Base-by-base conservation (phyloP, 2,329 filamentous ascomycete species). In the Periconia digitata region DNA sequence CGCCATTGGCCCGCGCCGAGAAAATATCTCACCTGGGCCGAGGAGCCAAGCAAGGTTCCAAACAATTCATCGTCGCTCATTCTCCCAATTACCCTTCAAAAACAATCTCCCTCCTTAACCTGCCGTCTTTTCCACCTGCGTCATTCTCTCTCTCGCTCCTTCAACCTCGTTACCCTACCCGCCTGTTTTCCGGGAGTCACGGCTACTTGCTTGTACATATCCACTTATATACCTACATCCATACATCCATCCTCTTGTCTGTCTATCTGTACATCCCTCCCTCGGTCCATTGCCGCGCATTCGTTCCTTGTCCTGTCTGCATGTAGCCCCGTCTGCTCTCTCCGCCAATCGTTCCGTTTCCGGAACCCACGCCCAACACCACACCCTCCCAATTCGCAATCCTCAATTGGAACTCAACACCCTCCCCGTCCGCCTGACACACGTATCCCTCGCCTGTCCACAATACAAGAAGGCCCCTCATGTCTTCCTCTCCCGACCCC, bases 261-360 rank as follows among this genome's bases (percentile, higher is more conserved):
- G 27, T 36, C 34, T 36, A 13, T 36, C 34, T n/a, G 7, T n/a
- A 7, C n/a, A n/a, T n/a, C n/a, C n/a, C n/a, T n/a, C n/a, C n/a
- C 6, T 36, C 18, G 18, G 7, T 17, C 7, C 18, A 7, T 8
- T n/a, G 7, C 34, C 7, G 7, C 34, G 46, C 42, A 43, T 51
- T 58, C 52, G 43, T 44, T 47, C 43, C 17, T 44, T 37, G n/a
- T 41, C 12, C n/a, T 27, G n/a, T 32, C 27, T 42, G 37, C 39
- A 51, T 44, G 49, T 51, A 41, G 44, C 43, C 40, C 18, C 21
- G 16, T 8, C 22, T 24, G 12, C 4, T 12, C 8, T 17, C 42
- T 22, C 21, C 18, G 17, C 49, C 44, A 53, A 50, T 46, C 40
- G 29, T 36, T 44, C 55, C 50, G 50, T 36, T 47, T 55, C 45